These are phyloP conservation scores for Vigna angularis DNA, from an alignment of 306 rosid species.

Conservation along the genomic window DNA sequence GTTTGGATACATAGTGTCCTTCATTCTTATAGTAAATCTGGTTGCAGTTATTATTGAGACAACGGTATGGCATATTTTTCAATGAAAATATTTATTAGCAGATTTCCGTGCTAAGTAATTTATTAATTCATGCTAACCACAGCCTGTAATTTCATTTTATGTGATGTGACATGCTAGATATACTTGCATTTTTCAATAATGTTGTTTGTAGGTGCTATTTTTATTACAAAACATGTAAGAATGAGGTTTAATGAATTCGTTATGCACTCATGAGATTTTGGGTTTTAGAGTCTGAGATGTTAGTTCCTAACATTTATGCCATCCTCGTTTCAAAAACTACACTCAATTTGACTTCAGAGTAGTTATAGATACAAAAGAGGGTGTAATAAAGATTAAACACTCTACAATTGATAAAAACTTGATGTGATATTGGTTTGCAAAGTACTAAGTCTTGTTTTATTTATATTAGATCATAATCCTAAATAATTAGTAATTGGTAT, in stretches of 20 bases:
- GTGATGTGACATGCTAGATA: conserved; percentile 23
- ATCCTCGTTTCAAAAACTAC: neutral
- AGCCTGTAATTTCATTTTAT: conserved; percentile 16
- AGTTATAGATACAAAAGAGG: conserved; percentile 4
- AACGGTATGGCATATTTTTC: conserved; percentile 68
- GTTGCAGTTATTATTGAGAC: conserved; percentile 90
- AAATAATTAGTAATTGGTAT: too few species aligned
- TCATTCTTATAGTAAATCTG: conserved; percentile 75
- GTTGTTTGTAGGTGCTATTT: conserved; percentile 32
- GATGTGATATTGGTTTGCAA: neutral
- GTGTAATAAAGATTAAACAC: neutral
- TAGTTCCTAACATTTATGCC: neutral
- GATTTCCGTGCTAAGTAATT: conserved; percentile 10
- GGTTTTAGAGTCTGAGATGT: neutral
- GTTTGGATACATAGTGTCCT: conserved; percentile 90
- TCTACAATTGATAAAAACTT: neutral
- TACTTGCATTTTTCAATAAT: conserved; percentile 31
- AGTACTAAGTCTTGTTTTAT: neutral
- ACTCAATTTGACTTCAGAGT: neutral
- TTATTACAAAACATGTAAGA: conserved; percentile 13
- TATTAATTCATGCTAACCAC: conserved; percentile 5
- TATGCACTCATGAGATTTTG: neutral
- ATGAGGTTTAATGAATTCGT: neutral
- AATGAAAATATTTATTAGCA: conserved; percentile 13
- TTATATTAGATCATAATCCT: too few species aligned